Base-by-base conservation (phyloP, 129 eudicot species). In the Erigeron canadensis region DNA sequence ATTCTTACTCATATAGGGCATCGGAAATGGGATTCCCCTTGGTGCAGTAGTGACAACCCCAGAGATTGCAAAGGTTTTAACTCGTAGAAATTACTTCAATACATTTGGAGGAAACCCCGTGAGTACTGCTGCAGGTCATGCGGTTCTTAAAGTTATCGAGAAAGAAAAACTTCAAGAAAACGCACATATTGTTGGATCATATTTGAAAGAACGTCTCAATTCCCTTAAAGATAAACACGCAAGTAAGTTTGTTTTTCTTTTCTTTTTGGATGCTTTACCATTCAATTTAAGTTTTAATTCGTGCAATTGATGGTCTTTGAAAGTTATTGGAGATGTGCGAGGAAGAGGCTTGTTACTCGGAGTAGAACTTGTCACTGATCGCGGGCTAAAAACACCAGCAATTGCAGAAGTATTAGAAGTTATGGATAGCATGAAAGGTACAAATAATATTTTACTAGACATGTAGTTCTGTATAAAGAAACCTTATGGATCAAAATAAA, bases 21-120 rank as follows among this genome's bases (percentile, higher is more conserved):
- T 89, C 15, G 96, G 96, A 34, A 86, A 89, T 16, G 96, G 96
- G 61, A 74, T 89, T 47, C 92, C 96, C 7, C 85, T 89, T 17
- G 96, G 96, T 23, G 96, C 92, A 9, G 92, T 89, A 53, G 89
- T 89, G n/a, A 89, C 96, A n/a, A 89, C 96, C 47, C 92, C 92
- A 8, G 89, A 86, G 77, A 84, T 89, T 38, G 96, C 96, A 16
- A 71, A 81, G 39, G 87, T 81, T 56, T 71, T 87, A 82, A 73
- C 88, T 18, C 76, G 73, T 46, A 77, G 85, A 21, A 87, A 73
- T 50, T 87, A 87, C 55, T 81, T 87, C 79, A 87, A 87, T 21
- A 87, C 88, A 40, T 87, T 87, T 37, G 85, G 88, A 51, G 88
- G 88, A 65, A 84, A 84, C 75, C 88, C 88, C 39, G 88, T 84